These are phyloP conservation scores for Terana coerulea DNA, from an alignment of 768 basidiomycete genomes.

Conservation along the genomic window DNA sequence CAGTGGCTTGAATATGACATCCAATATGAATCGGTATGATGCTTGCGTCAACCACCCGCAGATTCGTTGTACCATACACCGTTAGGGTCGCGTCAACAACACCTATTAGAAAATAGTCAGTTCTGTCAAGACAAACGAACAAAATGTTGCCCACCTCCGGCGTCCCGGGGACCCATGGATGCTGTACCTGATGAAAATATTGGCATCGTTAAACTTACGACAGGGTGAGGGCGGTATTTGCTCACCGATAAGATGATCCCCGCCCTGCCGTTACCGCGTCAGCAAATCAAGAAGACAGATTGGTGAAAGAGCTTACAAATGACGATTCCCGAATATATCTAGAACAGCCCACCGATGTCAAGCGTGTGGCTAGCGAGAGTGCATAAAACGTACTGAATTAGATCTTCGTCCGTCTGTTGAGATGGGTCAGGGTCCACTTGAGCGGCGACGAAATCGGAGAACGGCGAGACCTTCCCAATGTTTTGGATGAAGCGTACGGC, in stretches of 20 bases:
- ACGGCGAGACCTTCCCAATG: neutral
- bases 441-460: neutral
- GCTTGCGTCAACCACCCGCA: conserved; percentile 53
- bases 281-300: neutral
- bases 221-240: neutral
- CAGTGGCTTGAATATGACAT: conserved; percentile 28
- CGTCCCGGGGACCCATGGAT: neutral
- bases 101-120: conserved; percentile 36
- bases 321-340: neutral
- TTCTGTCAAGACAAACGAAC: neutral
- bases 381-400: neutral
- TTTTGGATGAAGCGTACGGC: neutral
- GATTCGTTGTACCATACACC: conserved; percentile 49
- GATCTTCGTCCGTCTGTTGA: neutral
- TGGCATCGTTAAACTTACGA: neutral
- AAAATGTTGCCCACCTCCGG: neutral
- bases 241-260: neutral
- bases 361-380: neutral
- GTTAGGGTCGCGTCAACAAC: conserved; percentile 49
- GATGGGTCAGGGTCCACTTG: neutral
- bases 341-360: neutral
- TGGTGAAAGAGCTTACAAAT: neutral
- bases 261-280: neutral
- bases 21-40: conserved; percentile 45
- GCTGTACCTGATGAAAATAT: neutral